These are phyloP conservation scores for Leccinum rimulosum DNA, from an alignment of 768 basidiomycete genomes.

Conservation along the genomic window DNA sequence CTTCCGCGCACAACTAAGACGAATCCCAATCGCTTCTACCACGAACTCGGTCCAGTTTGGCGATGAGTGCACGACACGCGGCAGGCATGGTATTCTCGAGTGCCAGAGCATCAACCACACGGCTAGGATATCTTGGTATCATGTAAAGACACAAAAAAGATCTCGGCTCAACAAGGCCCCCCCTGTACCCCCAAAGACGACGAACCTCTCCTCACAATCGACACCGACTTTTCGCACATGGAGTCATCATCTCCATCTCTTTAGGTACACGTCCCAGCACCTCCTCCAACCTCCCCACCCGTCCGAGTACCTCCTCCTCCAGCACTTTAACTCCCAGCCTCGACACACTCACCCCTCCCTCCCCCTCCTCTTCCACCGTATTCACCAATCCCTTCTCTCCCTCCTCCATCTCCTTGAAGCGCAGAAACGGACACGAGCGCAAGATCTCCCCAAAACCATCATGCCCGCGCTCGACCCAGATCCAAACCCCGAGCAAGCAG, in stretches of 20 bases:
- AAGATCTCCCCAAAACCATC: constrained; percentile 55
- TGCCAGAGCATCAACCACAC: too few species aligned
- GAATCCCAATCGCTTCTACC: too few species aligned
- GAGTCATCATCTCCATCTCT: constrained; percentile 40
- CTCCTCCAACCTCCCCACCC: constrained; percentile 18
- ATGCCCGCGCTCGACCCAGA: constrained; percentile 10
- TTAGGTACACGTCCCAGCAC: constrained; percentile 19
- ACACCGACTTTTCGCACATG: constrained; percentile 53
- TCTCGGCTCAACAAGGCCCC: not conserved
- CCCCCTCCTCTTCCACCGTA: constrained; percentile 23
- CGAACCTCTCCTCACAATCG: constrained; percentile 21
- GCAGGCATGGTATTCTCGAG: too few species aligned
- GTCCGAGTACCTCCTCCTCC: constrained; percentile 20
- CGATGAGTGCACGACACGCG: too few species aligned
- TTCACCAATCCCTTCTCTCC: constrained; percentile 40
- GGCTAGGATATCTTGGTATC: too few species aligned
- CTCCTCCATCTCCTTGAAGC: constrained; percentile 15
- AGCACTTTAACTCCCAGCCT: constrained; percentile 30
- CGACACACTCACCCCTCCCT: constrained; percentile 41
- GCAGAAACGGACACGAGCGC: constrained; percentile 29
- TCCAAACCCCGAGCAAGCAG: constrained; percentile 11
- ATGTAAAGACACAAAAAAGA: constrained; percentile 3
- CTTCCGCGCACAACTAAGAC: too few species aligned
- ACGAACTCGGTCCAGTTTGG: too few species aligned
- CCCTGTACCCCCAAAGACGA: constrained; percentile 5